phyloP scores from a whole-genome alignment of 345 rosid species.

The Lepidium sativum region DNA sequence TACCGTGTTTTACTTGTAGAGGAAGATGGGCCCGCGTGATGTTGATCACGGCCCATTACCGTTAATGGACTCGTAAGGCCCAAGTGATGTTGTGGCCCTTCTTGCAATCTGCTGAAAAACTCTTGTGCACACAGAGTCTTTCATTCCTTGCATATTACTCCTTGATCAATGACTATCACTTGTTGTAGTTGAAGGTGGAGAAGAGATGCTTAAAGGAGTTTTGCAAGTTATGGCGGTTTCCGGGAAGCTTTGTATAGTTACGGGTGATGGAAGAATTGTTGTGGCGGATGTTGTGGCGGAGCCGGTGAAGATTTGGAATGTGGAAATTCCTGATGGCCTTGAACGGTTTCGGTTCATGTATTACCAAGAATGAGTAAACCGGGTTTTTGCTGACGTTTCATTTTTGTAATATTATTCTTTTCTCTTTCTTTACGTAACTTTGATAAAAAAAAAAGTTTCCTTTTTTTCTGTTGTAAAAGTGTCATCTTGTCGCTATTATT shows the following conservation, averaged over 20 bases:
- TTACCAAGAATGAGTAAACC: slow-evolving; percentile 40
- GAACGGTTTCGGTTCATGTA: slow-evolving; percentile 39
- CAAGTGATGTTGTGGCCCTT: no score
- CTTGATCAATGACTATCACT: no score
- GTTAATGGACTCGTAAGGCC: no score
- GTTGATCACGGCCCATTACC: no score
- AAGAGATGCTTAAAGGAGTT: slow-evolving; percentile 32
- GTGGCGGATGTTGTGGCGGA: slow-evolving; percentile 32
- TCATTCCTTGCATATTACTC: no score
- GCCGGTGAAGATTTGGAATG: slow-evolving; percentile 37
- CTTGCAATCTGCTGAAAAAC: no score
- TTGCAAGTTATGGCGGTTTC: slow-evolving; percentile 32
- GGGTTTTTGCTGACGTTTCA: slow-evolving; percentile 10
- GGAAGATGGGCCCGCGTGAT: no score
- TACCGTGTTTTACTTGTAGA: no score
- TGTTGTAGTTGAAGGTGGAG: slow-evolving; percentile 20
- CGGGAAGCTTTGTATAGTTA: slow-evolving; percentile 38
- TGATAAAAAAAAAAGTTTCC: no score
- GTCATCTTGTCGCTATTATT: slow-evolving; percentile 13
- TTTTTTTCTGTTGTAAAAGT: slow-evolving; percentile 2
- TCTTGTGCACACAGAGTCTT: no score
- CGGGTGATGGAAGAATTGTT: slow-evolving; percentile 23
- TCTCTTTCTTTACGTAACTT: not conserved
- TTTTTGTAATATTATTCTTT: not conserved
- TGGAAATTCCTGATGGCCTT: slow-evolving; percentile 32